Conservation (phyloP, 2,329 filamentous ascomycete genomes). For the Trichoderma koningii region DNA sequence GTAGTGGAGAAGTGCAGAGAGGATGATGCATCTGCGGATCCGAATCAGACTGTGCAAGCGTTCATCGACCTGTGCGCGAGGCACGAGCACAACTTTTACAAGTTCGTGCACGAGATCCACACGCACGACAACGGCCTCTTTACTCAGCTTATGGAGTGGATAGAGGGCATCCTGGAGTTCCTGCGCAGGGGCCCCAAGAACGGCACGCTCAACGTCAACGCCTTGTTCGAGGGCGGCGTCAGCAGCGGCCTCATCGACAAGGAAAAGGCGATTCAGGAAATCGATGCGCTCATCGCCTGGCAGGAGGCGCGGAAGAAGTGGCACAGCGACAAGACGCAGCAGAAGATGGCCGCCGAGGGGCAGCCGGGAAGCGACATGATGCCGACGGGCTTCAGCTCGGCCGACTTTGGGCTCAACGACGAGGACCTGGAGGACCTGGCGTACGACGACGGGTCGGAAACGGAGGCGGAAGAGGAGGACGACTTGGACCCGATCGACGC, state of each 20-base stretch:
- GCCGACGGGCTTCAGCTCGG: slow-evolving; percentile 69
- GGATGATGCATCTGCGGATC: slow-evolving; percentile 86
- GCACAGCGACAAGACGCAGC: slow-evolving; percentile 95
- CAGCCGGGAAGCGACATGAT: slow-evolving; percentile 50
- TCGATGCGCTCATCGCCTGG: slow-evolving; percentile 86
- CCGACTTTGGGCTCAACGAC: slow-evolving; percentile 87
- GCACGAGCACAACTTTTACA: slow-evolving; percentile 97
- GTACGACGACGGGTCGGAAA: slow-evolving; percentile 70
- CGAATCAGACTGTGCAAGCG: slow-evolving; percentile 95
- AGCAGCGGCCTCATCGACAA: slow-evolving; percentile 69
- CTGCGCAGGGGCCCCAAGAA: slow-evolving; percentile 82
- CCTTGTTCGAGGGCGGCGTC: slow-evolving; percentile 79
- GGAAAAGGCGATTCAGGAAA: slow-evolving; percentile 72
- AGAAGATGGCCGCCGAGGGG: slow-evolving; percentile 94
- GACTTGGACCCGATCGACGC: slow-evolving; percentile 84
- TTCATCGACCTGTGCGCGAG: slow-evolving; percentile 96
- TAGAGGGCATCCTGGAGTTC: slow-evolving; percentile 93
- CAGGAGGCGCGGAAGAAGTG: slow-evolving; percentile 95
- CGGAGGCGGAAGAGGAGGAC: slow-evolving; percentile 73
- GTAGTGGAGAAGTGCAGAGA: slow-evolving; percentile 67
- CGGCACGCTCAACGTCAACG: slow-evolving; percentile 91
- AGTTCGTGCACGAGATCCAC: slow-evolving; percentile 97
- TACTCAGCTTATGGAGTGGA: slow-evolving; percentile 94
- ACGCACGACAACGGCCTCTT: slow-evolving; percentile 96
- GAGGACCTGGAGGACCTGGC: slow-evolving; percentile 84